A percentile compares a stretch with the other conserved stretches of the same genome.
These are phyloP conservation scores for Dothistroma pini DNA, from an alignment of 2,329 filamentous ascomycete species.

Conservation along the genomic window DNA sequence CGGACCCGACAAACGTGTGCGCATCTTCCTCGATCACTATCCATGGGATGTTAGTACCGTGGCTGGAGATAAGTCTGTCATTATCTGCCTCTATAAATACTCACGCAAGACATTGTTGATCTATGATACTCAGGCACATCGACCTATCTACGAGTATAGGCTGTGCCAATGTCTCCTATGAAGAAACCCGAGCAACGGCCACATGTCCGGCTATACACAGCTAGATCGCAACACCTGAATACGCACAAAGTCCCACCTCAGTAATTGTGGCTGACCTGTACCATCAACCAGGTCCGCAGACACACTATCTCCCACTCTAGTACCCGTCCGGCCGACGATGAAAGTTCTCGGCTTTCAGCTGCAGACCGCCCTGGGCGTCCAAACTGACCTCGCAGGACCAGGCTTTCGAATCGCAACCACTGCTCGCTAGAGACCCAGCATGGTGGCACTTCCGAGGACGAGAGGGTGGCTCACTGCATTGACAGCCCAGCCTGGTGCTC, in stretches of 20 bases:
- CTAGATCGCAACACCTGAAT: too few relatives aligned
- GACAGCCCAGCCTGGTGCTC: not conserved
- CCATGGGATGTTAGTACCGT: not conserved
- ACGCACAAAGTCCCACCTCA: too few relatives aligned
- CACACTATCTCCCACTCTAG: not conserved
- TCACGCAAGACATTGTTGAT: too few relatives aligned
- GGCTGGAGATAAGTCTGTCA: too few relatives aligned
- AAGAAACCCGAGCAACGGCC: too few relatives aligned
- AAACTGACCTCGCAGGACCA: conserved; percentile 3
- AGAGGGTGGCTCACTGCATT: not conserved
- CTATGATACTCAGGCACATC: too few relatives aligned
- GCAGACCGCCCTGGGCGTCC: not conserved
- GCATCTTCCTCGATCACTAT: not conserved
- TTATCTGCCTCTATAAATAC: not conserved
- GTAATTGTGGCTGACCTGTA: not conserved
- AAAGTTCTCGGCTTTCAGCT: not conserved
- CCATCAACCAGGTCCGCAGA: not conserved
- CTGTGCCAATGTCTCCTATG: too few relatives aligned
- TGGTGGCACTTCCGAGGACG: conserved; percentile 6
- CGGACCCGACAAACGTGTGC: not conserved
- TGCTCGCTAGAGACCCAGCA: not conserved
- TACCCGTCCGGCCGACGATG: not conserved
- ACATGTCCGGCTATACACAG: too few relatives aligned
- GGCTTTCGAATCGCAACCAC: not conserved
- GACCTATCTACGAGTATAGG: too few relatives aligned